Percentiles rank a stretch among this genome's conserved stretches.
These are phyloP conservation scores for Avena eriantha DNA, from an alignment of 176 grass and related monocot genomes.

Conservation along the genomic window DNA sequence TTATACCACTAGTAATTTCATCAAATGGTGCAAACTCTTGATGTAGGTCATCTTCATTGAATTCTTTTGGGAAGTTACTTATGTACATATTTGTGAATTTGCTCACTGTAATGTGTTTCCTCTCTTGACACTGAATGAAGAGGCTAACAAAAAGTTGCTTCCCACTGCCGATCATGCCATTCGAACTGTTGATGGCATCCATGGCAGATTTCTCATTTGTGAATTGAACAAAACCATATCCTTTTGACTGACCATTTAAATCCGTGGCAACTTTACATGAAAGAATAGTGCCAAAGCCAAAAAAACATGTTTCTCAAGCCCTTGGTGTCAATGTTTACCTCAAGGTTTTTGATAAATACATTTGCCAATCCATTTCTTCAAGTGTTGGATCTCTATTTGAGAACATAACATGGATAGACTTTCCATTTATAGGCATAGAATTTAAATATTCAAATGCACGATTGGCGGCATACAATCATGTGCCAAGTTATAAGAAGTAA, in stretches of 20 bases:
- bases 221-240: constrained; percentile 61
- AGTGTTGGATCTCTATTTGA: constrained; percentile 50
- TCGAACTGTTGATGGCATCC: constrained; percentile 44
- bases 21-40: constrained; percentile 46
- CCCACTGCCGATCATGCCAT: constrained; percentile 52
- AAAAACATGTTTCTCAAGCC: constrained; percentile 43
- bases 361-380: constrained; percentile 52
- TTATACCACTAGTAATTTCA: constrained; percentile 51
- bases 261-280: constrained; percentile 59
- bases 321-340: constrained; percentile 51
- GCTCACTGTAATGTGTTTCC: not conserved
- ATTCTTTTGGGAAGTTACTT: constrained; percentile 53
- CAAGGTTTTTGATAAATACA: constrained; percentile 61
- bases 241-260: constrained; percentile 46
- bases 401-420: constrained; percentile 55
- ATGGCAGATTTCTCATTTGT: constrained; percentile 40
- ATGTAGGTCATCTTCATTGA: constrained; percentile 42
- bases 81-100: constrained; percentile 59
- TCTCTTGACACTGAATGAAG: constrained; percentile 26
- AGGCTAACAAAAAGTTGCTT: constrained; percentile 48
- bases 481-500: not conserved
- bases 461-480: constrained; percentile 37
- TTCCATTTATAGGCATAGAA: constrained; percentile 43
- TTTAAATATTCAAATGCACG: constrained; percentile 53
- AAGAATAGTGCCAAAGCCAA: constrained; percentile 42